phyloP scores from a whole-genome alignment of 1,139 yeast genomes.

The Lodderomyces pseudojiufengensis region DNA sequence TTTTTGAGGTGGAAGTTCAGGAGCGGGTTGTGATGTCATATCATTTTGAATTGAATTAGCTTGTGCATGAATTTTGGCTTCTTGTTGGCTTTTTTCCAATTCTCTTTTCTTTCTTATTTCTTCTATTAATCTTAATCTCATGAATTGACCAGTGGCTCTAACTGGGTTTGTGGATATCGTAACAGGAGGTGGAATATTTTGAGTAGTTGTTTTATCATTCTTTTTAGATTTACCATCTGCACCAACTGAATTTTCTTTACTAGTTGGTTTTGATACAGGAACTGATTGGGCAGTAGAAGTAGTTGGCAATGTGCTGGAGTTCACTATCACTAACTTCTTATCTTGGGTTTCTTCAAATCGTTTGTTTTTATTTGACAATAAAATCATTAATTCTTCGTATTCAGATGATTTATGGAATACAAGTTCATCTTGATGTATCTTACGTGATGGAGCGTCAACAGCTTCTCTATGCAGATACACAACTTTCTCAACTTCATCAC shows the following conservation, averaged over 20 bases:
- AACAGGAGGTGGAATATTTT: constrained; percentile 16
- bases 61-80: constrained; percentile 31
- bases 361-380: constrained; percentile 40
- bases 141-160: constrained; percentile 41
- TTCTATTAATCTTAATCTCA: constrained; percentile 47
- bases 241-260: constrained; percentile 20
- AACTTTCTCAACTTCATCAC: constrained; percentile 34
- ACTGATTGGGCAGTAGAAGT: constrained; percentile 16
- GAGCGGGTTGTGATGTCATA: constrained; percentile 5
- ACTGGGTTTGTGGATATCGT: constrained; percentile 16
- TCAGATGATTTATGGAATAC: constrained; percentile 72
- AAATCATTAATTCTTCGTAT: constrained; percentile 83
- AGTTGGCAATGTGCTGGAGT: constrained; percentile 25
- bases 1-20: constrained; percentile 5
- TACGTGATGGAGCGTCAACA: constrained; percentile 40
- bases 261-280: constrained; percentile 17
- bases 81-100: constrained; percentile 42
- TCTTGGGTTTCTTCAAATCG: constrained; percentile 37
- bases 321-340: constrained; percentile 41
- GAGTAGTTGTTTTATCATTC: constrained; percentile 21
- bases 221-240: constrained; percentile 25
- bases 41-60: constrained; percentile 18
- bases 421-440: constrained; percentile 44
- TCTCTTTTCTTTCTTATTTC: constrained; percentile 46
- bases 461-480: constrained; percentile 45